phyloP scores from a whole-genome alignment of 176 grass and related monocot genomes.

The Dendrocalamus sinicus region DNA sequence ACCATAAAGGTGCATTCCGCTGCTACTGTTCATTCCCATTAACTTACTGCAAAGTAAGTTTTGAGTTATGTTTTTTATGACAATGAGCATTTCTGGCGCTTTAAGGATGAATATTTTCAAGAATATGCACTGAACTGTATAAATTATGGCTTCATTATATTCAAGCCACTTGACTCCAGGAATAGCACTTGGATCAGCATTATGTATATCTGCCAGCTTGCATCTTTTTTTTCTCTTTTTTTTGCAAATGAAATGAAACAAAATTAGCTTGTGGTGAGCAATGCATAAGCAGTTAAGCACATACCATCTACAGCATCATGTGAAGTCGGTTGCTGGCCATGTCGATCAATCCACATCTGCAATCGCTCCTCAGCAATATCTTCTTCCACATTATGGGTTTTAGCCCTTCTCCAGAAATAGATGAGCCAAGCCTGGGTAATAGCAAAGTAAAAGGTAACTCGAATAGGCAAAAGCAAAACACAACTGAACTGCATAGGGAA shows the following conservation, averaged over 20 bases:
- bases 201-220: not conserved
- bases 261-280: not conserved
- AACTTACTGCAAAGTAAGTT: not conserved
- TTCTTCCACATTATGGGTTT: slow-evolving; percentile 70
- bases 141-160: slow-evolving; percentile 8
- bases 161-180: not conserved
- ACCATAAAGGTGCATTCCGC: slow-evolving; percentile 7
- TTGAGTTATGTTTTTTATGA: not conserved
- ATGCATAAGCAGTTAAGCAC: not conserved
- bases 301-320: slow-evolving; percentile 92
- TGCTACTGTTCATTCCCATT: slow-evolving; percentile 4
- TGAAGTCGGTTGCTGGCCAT: slow-evolving; percentile 70
- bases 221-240: not conserved
- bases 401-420: slow-evolving; percentile 95
- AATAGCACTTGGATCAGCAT: not conserved
- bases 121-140: not conserved
- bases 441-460: slow-evolving; percentile 18
- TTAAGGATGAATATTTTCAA: not conserved
- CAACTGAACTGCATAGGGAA: slow-evolving; percentile 4
- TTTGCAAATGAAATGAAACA: not conserved
- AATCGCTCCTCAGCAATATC: slow-evolving; percentile 88
- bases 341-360: slow-evolving; percentile 74
- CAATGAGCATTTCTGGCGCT: not conserved
- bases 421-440: slow-evolving; percentile 71
- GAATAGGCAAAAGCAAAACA: not conserved